Evolutionary conservation across 2,329 filamentous ascomycete species (phyloP), one percentile per base, ranked within the genome.

Genomic region (Shiraia sp.): DNA sequence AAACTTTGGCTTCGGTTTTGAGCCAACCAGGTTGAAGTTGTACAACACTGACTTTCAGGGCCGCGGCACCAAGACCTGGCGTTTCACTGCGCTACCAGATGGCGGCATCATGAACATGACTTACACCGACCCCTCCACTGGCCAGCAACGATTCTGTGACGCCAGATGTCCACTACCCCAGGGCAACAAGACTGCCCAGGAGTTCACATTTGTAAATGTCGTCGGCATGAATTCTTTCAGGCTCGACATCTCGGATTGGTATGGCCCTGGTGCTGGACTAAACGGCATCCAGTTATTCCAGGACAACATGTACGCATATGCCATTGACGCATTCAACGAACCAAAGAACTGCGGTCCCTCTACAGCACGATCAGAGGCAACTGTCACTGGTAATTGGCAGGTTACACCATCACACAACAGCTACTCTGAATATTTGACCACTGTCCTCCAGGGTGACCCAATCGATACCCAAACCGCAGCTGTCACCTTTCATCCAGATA

Each of bases 101-200:
- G 85, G 88, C 49, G 93, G 93, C 37, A 96, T 99, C 66, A 88
- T 99, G 84, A 96, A 97, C 70, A 79, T 99, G 62, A 95, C 90
- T 26, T 97, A 93, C 58, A 84, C 85, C 50, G 90, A 97, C 61
- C 85, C 87, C 10, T 16, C 74, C 66, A 27, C 82, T 2, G 86
- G 87, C 17, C 73, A 80, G 36, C 85, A 85, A 40, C 72, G 75
- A 22, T 84, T 80, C 42, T 99, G 93, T 72, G 90, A 91, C 38
- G 86, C 83, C 47, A 79, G 82, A 60, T 99, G 93, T 59, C 88
- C 91, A n/a, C 78, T 99, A 33, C 90, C 87, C 49, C 55, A 75
- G 46, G 77, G 83, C 61, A 82, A 89, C 59, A 72, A 77, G 13
- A 80, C 77, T 5, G 95, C 82, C 55, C 91, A 96, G 68, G 93